Percentiles rank a stretch among this genome's conserved stretches.
These are phyloP conservation scores for Dicorynia guianensis DNA, from an alignment of 306 rosid species.

Conservation along the genomic window DNA sequence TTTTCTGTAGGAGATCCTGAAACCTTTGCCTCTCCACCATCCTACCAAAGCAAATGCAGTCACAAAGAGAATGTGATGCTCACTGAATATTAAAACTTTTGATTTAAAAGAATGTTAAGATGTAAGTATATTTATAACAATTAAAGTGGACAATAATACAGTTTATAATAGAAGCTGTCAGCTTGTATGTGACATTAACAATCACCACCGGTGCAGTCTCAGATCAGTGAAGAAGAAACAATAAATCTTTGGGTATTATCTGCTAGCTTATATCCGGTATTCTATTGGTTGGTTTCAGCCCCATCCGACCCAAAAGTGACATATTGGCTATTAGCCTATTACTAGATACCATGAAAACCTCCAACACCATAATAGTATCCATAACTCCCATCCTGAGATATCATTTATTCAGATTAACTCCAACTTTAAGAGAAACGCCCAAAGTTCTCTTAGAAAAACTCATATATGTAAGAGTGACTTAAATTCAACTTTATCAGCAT, in stretches of 20 bases:
- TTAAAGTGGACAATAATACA: constrained; percentile 27
- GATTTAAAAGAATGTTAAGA: constrained; percentile 23
- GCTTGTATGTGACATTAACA: constrained; percentile 34
- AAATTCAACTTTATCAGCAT: neutral
- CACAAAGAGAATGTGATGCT: constrained; percentile 29
- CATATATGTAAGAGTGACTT: neutral
- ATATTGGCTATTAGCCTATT: neutral
- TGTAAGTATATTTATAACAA: constrained; percentile 21
- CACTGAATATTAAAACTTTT: constrained; percentile 13
- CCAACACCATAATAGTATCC: neutral
- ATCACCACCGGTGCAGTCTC: constrained; percentile 26
- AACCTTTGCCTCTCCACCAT: constrained; percentile 66
- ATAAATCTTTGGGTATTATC: constrained; percentile 7
- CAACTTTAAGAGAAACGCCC: neutral
- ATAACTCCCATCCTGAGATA: neutral
- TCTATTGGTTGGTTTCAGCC: constrained; percentile 12
- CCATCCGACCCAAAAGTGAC: neutral
- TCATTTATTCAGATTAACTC: neutral
- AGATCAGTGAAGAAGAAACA: constrained; percentile 16
- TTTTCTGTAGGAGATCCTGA: constrained; percentile 98
- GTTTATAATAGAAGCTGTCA: constrained; percentile 12
- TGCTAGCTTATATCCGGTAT: constrained; percentile 14
- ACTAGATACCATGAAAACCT: constrained; percentile 8
- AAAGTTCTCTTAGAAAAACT: neutral
- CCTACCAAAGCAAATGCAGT: constrained; percentile 58